Base-by-base conservation (phyloP, 495 filamentous ascomycete species). In the Hypoxylon perforatum region DNA sequence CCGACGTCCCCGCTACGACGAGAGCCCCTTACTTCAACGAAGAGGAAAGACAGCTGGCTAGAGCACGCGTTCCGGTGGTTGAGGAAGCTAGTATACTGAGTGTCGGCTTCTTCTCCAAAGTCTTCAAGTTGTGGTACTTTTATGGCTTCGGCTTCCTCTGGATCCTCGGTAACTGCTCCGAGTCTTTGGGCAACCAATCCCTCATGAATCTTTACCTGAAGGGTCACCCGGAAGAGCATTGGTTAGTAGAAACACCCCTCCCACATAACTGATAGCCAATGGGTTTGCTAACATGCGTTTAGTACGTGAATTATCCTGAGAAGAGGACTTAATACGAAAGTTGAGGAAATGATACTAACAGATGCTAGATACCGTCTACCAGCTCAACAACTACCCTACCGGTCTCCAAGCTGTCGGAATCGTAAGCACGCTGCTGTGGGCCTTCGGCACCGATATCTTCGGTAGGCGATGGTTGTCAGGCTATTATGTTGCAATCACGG, bases 401-500 rank as follows among this genome's bases (percentile, higher is more conserved):
- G 84, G 80, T 0, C 77, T 85, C 0, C 76, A 78, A 0, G 85
- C 81, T 1, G 77, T 85, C 10, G 85, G 84, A 3, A 85, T 87
- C 17, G 66, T 84, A 0, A 79, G 79, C 0, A 88, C 85, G 0
- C 73, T 87, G 0, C 85, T 87, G 67, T 86, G 83, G 82, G 83
- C 84, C 1, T 82, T 82, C 0, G 50, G 85, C 10, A 87, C 84
- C 1, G 86, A 88, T 47, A 63, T 82, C 21, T 77, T 78, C 9
- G 81, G 82, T 3, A 78, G 76, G 56, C 65, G 85, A 6, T 85
- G 82, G 38, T 75, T 85, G 0, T 84, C 86, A 0, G 84, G 84
- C 0, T 86, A 84, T 51, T 87, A 80, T 62, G 84, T 87, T 44
- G 81, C 74, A 0, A 68, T 84, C 8, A 83, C 80, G 0, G 84